Evolutionary conservation across 768 basidiomycete species (phyloP), one percentile per base, ranked within the genome.

Genomic region (Cyclocybe aegerita): DNA sequence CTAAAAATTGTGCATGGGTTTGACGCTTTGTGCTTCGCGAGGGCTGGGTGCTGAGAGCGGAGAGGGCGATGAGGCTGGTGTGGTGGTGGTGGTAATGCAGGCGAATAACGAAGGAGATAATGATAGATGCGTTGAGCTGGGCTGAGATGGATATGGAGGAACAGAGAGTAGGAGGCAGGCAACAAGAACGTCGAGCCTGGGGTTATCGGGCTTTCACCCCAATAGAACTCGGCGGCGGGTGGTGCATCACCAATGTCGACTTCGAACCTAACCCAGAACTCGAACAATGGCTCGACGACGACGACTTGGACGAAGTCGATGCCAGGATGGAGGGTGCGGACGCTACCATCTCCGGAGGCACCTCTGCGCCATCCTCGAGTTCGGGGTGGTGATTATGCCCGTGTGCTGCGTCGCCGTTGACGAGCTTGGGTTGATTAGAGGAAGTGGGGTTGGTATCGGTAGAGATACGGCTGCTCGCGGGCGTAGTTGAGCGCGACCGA

Each of bases 301-400:
- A 34, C 17, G 58, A 43, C n/a, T 46, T 44, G 9, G 10, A 14
- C 9, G 48, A 36, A 4, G 30, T 30, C 16, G 39, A 23, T 2
- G 57, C 42, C 3, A 63, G 50, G 39, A 63, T 61, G 2, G 62
- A 60, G 6, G 62, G 62, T n/a, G 62, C 62, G 9, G 62, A 64
- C 4, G 62, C 60, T 9, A 57, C 59, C 62, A 64, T 63, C 3
- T 59, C 56, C 23, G 46, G 46, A 17, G 56, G 48, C 8, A 56
- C 40, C 7, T 46, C 42, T 7, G 52, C 56, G 31, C 59, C 57
- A 16, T 32, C 8, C 10, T 43, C 32, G 8, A 17, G 33, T 12
- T 50, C 51, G 23, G 33, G 43, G 23, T 38, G 43, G 2, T 39
- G 33, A 12, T 46, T 17, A 14, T 30, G 12, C 7, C 30, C 39